Evolutionary conservation across 1,284 basidiomycete species (phyloP).

Genomic region (Cutaneotrichosporon mucoides): DNA sequence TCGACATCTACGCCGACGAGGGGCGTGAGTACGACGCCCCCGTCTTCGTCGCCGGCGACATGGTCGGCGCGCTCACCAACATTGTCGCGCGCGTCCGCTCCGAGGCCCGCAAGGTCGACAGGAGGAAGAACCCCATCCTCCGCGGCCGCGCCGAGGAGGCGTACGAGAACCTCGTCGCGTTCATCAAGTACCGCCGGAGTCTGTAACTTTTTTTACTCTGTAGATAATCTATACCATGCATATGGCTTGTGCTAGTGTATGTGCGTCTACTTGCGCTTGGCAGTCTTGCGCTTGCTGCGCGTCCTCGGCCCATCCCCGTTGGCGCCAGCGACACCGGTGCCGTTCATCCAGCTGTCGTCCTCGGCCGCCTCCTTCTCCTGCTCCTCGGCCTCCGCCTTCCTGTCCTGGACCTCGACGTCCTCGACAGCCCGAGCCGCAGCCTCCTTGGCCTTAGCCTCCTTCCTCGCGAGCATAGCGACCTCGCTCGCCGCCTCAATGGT

Average conservation of each 20-base stretch:
- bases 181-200: constrained; percentile 73
- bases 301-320: background rate
- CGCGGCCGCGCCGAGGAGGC: constrained; percentile 53
- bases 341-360: constrained; percentile 47
- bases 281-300: constrained; percentile 5
- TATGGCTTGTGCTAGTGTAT: no score
- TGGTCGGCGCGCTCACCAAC: constrained; percentile 55
- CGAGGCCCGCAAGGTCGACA: constrained; percentile 58
- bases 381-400: background rate
- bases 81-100: constrained; percentile 60
- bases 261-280: constrained; percentile 14
- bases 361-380: constrained; percentile 13
- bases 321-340: background rate
- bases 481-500: constrained; percentile 40
- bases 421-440: constrained; percentile 2
- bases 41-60: constrained; percentile 63
- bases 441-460: constrained; percentile 13
- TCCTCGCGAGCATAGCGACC: constrained; percentile 32
- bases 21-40: constrained; percentile 71
- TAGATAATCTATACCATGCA: constrained; percentile 13
- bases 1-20: constrained; percentile 96
- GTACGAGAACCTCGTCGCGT: constrained; percentile 77
- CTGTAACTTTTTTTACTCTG: constrained; percentile 12
- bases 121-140: constrained; percentile 50
- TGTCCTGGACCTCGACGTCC: constrained; percentile 4